phyloP scores from a whole-genome alignment of 257 asterid genomes.

The Penstemon eatonii region DNA sequence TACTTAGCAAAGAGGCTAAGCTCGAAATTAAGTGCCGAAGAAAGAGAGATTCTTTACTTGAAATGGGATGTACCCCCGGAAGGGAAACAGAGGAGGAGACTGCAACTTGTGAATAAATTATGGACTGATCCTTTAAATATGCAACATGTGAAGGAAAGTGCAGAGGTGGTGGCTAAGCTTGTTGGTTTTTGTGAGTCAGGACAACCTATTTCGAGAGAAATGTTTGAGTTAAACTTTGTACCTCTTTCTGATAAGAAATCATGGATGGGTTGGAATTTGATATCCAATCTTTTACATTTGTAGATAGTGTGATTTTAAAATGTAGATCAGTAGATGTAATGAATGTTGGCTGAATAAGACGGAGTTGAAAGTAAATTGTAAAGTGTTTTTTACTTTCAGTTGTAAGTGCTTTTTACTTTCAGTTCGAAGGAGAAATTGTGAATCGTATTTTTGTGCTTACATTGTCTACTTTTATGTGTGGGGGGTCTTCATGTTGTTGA shows the following conservation, averaged over 20 bases:
- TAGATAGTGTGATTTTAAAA: conserved; percentile 27
- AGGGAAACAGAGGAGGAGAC: conserved; percentile 72
- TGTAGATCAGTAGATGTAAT: background rate
- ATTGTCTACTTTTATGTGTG: too few relatives aligned
- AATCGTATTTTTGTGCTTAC: too few relatives aligned
- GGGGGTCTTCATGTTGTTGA: too few relatives aligned
- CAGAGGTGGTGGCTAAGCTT: conserved; percentile 86
- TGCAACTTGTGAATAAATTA: conserved; percentile 72
- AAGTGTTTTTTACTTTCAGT: conserved; percentile 1
- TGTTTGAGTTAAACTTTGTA: conserved; percentile 86
- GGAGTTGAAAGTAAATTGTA: background rate
- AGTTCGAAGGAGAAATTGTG: too few relatives aligned
- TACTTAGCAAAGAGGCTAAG: conserved; percentile 84
- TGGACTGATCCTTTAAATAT: conserved; percentile 87
- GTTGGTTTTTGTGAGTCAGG: conserved; percentile 88
- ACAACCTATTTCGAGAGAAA: conserved; percentile 70
- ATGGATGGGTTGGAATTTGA: conserved; percentile 86
- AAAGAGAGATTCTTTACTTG: conserved; percentile 74
- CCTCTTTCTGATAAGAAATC: conserved; percentile 78
- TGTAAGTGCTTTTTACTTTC: background rate
- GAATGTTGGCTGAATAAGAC: background rate
- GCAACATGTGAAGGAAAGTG: conserved; percentile 80
- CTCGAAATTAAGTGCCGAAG: conserved; percentile 66
- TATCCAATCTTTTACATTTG: conserved; percentile 75
- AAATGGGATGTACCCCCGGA: conserved; percentile 85